Conservation (phyloP, 352 stramenopile species). For the Globisporangium perplexum region DNA sequence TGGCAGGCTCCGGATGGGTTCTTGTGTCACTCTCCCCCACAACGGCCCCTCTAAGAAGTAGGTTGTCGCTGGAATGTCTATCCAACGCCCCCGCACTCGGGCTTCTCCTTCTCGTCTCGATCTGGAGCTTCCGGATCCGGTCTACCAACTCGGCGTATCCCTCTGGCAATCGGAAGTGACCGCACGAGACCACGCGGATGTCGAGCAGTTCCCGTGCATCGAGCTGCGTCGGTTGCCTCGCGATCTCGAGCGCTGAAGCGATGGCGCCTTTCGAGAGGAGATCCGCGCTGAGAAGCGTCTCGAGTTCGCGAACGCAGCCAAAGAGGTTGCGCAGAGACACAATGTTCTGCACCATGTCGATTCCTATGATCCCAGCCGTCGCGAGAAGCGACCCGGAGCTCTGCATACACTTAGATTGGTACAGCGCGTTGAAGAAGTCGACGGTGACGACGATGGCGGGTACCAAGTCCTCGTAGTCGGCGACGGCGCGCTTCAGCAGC, state of each 20-base stretch:
- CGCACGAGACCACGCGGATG: not conserved
- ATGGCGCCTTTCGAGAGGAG: not conserved
- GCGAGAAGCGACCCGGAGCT: slow-evolving; percentile 8
- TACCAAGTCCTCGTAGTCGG: slow-evolving; percentile 4
- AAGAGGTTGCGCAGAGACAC: not conserved
- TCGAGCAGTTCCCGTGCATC: not conserved
- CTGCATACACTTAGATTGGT: slow-evolving; percentile 17
- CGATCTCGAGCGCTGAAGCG: not conserved
- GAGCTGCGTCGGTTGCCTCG: not conserved
- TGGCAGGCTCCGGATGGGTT: too few relatives aligned
- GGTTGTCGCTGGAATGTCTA: too few relatives aligned
- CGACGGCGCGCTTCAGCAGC: slow-evolving; percentile 24
- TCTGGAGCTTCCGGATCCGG: not conserved
- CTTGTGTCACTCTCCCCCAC: too few relatives aligned
- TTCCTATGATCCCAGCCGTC: slow-evolving; percentile 10
- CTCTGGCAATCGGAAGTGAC: not conserved
- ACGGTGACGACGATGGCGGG: slow-evolving; percentile 1
- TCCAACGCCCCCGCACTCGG: too few relatives aligned
- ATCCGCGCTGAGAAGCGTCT: not conserved
- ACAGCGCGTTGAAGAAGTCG: slow-evolving; percentile 9
- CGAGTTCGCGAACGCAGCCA: not conserved
- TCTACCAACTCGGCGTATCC: not conserved
- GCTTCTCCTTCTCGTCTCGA: not conserved
- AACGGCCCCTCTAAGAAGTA: too few relatives aligned
- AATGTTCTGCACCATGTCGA: slow-evolving; percentile 6